Evolutionary conservation across 2,329 filamentous ascomycete species (phyloP), one percentile per base, ranked within the genome.

Genomic region (Penicillium sp.): DNA sequence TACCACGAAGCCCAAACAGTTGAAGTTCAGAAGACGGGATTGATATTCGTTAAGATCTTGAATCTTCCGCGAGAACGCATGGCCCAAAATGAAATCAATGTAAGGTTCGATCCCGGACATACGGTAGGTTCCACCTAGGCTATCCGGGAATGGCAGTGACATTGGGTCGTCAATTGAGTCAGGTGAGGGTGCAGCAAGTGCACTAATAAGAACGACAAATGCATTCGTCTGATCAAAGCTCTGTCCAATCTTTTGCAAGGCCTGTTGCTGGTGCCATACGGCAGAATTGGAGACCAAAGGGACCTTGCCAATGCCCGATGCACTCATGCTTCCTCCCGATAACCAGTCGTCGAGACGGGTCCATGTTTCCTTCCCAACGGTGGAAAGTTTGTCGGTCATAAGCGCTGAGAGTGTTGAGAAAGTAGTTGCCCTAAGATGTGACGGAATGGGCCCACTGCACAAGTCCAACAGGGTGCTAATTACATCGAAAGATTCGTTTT

Each of bases 101-200:
- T 96, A 99, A 1, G 88, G 83, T 52, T 95, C 91, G 53, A 99
- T 89, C 2, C 95, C 93, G 12, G 90, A 83, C 72, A 84, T 84
- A 45, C 93, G 84, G 60, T 86, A 87, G 10, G 83, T 80, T 13
- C 84, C 82, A 4, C 92, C 91, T 8, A 99, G 77, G 34, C 81
- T 84, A 67, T 96, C 91, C 0, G 92, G 89, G 63, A 96, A 99
- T 0, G 92, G 86, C 3, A 99, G 74, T 1, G 77, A 78, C 64
- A 97, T 87, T 55, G 86, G 85, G 8, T 91, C 74, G 0, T 80
- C 77, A 33, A 57, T 50, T 14, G 62, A 50, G 52, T 72, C 69
- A 7, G 59, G 59, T 9, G 64, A 63, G 0, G 91, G 89, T 5
- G 79, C 75, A 18, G 92, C 75, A 13, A 99, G 77, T 0, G 83